A percentile compares a stretch with the other conserved stretches of the same genome.
Conservation (phyloP, 352 stramenopile species). For the Phytophthora megakarya region DNA sequence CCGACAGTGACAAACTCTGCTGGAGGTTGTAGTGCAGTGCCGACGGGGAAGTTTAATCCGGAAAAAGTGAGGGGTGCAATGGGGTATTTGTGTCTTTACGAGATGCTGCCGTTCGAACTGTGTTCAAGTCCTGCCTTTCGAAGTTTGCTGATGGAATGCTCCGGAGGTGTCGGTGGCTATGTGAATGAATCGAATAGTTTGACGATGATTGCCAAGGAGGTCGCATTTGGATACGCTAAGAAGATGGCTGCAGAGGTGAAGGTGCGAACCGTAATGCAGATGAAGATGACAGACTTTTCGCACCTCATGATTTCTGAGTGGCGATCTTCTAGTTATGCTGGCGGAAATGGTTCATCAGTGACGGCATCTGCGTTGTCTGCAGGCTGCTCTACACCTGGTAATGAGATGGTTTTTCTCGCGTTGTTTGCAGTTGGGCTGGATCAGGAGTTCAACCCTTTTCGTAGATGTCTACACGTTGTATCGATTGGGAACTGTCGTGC, state of each 20-base stretch:
- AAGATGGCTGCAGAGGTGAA: constrained; percentile 63
- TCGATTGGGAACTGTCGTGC: constrained; percentile 22
- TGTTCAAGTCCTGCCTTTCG: constrained; percentile 64
- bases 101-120: constrained; percentile 74
- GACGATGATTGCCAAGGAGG: constrained; percentile 50
- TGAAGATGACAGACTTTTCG: constrained; percentile 63
- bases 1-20: constrained; percentile 1
- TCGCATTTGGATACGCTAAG: constrained; percentile 48
- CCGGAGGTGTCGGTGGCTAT: constrained; percentile 36
- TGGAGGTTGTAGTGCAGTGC: neutral
- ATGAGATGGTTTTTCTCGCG: constrained; percentile 39
- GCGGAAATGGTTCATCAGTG: neutral
- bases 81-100: constrained; percentile 63
- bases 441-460: constrained; percentile 68
- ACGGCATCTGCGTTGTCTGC: neutral
- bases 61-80: constrained; percentile 69
- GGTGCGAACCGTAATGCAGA: constrained; percentile 50
- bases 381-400: neutral
- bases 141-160: constrained; percentile 63
- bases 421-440: constrained; percentile 68
- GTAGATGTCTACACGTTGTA: constrained; percentile 61
- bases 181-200: constrained; percentile 50
- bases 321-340: constrained; percentile 17
- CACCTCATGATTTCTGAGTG: constrained; percentile 69
- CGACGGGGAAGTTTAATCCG: constrained; percentile 35